Conservation (phyloP, 2,329 filamentous ascomycete species). For the Pochonia chlamydosporia region DNA sequence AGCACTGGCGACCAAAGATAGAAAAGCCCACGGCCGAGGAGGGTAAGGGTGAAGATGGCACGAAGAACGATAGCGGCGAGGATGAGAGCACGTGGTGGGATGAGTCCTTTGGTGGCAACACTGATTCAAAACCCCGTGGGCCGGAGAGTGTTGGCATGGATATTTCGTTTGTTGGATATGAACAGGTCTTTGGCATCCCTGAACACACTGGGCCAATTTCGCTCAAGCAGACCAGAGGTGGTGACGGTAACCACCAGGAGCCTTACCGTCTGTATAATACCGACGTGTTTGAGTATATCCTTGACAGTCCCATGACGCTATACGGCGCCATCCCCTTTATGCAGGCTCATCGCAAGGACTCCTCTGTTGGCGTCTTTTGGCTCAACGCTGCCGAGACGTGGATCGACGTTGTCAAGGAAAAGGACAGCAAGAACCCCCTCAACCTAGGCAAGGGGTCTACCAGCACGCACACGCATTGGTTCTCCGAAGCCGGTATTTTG, state of each 20-base stretch:
- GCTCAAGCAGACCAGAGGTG: conserved; percentile 83
- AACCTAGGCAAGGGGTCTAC: conserved; percentile 64
- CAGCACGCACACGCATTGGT: conserved; percentile 90
- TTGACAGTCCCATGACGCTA: conserved; percentile 96
- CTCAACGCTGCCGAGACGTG: conserved; percentile 95
- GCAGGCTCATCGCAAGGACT: conserved; percentile 92
- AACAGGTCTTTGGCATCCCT: conserved; percentile 89
- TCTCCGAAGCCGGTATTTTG: conserved; percentile 83
- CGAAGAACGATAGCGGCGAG: conserved; percentile 44
- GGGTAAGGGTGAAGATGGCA: conserved; percentile 37
- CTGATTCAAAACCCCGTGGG: conserved; percentile 88
- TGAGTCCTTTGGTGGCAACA: conserved; percentile 90
- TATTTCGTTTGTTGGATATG: conserved; percentile 86
- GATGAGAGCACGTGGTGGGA: conserved; percentile 98
- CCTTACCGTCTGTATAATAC: conserved; percentile 94
- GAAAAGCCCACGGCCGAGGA: conserved; percentile 58
- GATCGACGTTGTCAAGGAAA: conserved; percentile 87
- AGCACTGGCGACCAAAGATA: conserved; percentile 89
- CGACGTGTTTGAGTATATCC: conserved; percentile 95
- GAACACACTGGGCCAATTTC: conserved; percentile 87
- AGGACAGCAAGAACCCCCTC: conserved; percentile 67
- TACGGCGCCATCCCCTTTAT: conserved; percentile 98
- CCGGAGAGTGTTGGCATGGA: conserved; percentile 90
- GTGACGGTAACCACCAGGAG: conserved; percentile 76
- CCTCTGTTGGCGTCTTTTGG: conserved; percentile 95